Evolutionary conservation across 1,284 basidiomycete species (phyloP).

Genomic region (Bondarzewia mesenterica): DNA sequence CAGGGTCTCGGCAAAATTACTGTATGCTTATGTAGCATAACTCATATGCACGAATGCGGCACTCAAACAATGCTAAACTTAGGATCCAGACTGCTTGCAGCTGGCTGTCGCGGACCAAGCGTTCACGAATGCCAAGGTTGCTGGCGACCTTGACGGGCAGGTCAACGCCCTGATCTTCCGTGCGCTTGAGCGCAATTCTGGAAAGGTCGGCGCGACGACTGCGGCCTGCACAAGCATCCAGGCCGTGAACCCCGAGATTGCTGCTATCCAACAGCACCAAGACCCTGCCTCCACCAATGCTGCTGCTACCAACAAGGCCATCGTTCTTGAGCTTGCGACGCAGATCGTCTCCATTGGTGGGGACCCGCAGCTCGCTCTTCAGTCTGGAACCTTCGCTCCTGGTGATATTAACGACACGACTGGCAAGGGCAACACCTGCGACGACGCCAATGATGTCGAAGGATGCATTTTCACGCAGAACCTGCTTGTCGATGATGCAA

Average conservation of each 20-base stretch:
- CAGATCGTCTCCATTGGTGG: conserved; percentile 60
- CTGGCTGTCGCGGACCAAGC: conserved; percentile 59
- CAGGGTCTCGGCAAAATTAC: conserved; percentile 45
- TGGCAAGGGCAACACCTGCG: conserved; percentile 41
- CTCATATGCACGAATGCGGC: no score
- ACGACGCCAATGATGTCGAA: conserved; percentile 40
- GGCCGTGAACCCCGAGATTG: conserved; percentile 59
- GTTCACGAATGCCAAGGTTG: conserved; percentile 65
- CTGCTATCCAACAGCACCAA: conserved; percentile 60
- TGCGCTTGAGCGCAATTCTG: conserved; percentile 63
- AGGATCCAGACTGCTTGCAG: conserved; percentile 60
- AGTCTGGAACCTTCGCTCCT: conserved; percentile 59
- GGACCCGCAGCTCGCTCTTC: conserved; percentile 49
- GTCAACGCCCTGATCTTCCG: conserved; percentile 56
- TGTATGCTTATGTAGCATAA: conserved; percentile 22
- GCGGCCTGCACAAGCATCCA: conserved; percentile 45
- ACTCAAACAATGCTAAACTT: neutral
- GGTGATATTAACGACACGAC: conserved; percentile 47
- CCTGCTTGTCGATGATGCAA: conserved; percentile 49
- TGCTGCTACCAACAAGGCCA: conserved; percentile 53
- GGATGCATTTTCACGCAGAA: conserved; percentile 62
- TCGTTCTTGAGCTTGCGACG: conserved; percentile 49
- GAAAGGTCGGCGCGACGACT: conserved; percentile 41
- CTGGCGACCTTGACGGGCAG: conserved; percentile 46
- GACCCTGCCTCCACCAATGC: conserved; percentile 55